A percentile compares a stretch with the other conserved stretches of the same genome.
phyloP scores from a whole-genome alignment of 2,329 filamentous ascomycete species.

The Fusarium mangiferae region DNA sequence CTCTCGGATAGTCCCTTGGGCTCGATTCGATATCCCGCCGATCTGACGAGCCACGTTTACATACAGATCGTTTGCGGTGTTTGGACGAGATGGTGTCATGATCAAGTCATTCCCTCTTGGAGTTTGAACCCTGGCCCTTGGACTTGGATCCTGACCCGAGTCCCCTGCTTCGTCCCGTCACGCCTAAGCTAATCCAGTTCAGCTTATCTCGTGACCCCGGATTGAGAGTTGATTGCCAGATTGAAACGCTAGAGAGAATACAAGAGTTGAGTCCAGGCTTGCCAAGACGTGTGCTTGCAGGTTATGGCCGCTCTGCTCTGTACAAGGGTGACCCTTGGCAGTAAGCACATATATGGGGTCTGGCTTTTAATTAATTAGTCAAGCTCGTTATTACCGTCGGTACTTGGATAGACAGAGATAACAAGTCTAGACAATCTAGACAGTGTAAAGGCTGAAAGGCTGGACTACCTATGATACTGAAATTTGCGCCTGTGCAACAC shows the following conservation, averaged over 20 bases:
- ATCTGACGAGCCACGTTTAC: not conserved
- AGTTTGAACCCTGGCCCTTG: not conserved
- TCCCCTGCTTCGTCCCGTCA: not conserved
- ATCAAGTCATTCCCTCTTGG: not conserved
- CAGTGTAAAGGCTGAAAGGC: not conserved
- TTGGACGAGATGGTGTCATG: not conserved
- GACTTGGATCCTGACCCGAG: not conserved
- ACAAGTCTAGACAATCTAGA: not conserved
- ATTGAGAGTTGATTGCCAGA: not conserved
- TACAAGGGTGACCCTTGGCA: not conserved
- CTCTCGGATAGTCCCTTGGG: not conserved
- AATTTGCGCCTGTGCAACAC: not conserved
- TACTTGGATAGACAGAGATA: not conserved
- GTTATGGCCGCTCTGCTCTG: not conserved
- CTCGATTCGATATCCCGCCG: not conserved
- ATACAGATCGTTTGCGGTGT: not conserved
- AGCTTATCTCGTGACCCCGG: not conserved
- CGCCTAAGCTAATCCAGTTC: not conserved
- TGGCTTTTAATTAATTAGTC: not conserved
- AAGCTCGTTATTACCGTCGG: not conserved
- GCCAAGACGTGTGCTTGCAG: slow-evolving; percentile 17
- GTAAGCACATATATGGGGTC: not conserved
- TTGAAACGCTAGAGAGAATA: not conserved
- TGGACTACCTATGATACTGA: not conserved
- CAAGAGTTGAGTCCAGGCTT: not conserved